phyloP scores from a whole-genome alignment of 1,284 basidiomycete genomes.

The Dichomitus squalens region DNA sequence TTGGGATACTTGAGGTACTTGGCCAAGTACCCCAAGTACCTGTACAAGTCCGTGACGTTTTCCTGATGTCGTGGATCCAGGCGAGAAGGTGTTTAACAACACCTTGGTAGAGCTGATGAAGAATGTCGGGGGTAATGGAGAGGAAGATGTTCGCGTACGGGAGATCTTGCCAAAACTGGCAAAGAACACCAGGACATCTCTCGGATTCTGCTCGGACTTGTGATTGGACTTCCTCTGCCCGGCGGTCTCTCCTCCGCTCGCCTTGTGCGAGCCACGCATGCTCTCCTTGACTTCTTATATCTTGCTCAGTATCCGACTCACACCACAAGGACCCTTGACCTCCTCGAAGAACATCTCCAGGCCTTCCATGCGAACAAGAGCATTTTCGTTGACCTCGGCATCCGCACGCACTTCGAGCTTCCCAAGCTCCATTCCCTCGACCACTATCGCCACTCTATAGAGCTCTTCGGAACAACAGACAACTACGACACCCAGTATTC shows the following conservation, averaged over 20 bases:
- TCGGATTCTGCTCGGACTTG: slow-evolving; percentile 32
- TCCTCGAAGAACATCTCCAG: background rate
- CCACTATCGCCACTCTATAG: slow-evolving; percentile 1
- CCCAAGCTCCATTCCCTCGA: slow-evolving; percentile 16
- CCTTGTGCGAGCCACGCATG: background rate
- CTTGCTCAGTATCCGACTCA: slow-evolving; percentile 1
- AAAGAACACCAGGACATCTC: slow-evolving; percentile 20
- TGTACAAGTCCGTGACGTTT: no score
- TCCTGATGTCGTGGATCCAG: no score
- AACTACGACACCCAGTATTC: slow-evolving; percentile 11
- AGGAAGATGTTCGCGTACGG: no score
- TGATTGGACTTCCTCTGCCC: slow-evolving; percentile 21
- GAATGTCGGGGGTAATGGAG: no score
- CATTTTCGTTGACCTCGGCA: slow-evolving; percentile 10
- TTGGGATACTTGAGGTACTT: no score
- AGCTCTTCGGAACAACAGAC: slow-evolving; percentile 4
- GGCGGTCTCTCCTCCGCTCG: background rate
- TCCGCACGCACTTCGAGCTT: slow-evolving; percentile 29
- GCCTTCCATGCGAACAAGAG: slow-evolving; percentile 3
- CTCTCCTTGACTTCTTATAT: slow-evolving; percentile 3
- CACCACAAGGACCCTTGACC: background rate
- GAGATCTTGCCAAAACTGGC: no score
- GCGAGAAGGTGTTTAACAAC: slow-evolving; percentile 25
- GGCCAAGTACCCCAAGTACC: no score
- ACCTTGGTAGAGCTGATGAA: slow-evolving; percentile 25